These are phyloP conservation scores for Oryza nivara DNA, from an alignment of 176 grass and related monocot species.

Conservation along the genomic window DNA sequence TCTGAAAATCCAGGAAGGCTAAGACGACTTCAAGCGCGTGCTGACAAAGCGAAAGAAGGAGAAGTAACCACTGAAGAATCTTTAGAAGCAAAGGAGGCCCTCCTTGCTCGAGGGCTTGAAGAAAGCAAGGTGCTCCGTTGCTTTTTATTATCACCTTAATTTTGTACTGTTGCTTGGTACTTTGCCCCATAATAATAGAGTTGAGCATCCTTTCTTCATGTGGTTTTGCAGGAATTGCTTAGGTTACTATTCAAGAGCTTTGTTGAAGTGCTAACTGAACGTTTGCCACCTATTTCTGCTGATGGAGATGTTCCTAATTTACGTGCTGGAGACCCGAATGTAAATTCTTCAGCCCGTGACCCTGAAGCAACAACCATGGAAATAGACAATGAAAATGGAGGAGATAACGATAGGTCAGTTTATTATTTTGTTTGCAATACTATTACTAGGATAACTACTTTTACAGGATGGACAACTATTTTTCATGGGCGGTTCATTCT, in stretches of 20 bases:
- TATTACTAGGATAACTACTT: slow-evolving; percentile 26
- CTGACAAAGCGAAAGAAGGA: slow-evolving; percentile 67
- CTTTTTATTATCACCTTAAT: slow-evolving; percentile 21
- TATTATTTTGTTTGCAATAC: not conserved
- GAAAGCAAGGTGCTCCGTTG: slow-evolving; percentile 79
- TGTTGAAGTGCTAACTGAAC: slow-evolving; percentile 69
- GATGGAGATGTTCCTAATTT: slow-evolving; percentile 88
- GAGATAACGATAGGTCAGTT: slow-evolving; percentile 64
- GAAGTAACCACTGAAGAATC: slow-evolving; percentile 57
- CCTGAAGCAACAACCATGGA: slow-evolving; percentile 78
- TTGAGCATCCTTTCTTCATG: slow-evolving; percentile 21
- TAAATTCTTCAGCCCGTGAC: slow-evolving; percentile 34
- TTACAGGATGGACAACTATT: slow-evolving; percentile 1
- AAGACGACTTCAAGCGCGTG: slow-evolving; percentile 68
- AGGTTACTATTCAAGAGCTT: slow-evolving; percentile 82
- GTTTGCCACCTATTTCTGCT: slow-evolving; percentile 76
- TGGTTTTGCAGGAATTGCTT: slow-evolving; percentile 66
- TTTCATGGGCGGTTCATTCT: slow-evolving; percentile 7
- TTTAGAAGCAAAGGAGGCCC: slow-evolving; percentile 74
- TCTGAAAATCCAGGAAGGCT: slow-evolving; percentile 83
- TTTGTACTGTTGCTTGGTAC: slow-evolving; percentile 36
- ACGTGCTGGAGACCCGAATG: slow-evolving; percentile 46
- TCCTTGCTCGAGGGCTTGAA: slow-evolving; percentile 68
- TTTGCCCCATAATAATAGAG: slow-evolving; percentile 15
- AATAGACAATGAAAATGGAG: slow-evolving; percentile 76